Evolutionary conservation across 352 stramenopile species (phyloP).

Genomic region (Phytopythium mirpurense): DNA sequence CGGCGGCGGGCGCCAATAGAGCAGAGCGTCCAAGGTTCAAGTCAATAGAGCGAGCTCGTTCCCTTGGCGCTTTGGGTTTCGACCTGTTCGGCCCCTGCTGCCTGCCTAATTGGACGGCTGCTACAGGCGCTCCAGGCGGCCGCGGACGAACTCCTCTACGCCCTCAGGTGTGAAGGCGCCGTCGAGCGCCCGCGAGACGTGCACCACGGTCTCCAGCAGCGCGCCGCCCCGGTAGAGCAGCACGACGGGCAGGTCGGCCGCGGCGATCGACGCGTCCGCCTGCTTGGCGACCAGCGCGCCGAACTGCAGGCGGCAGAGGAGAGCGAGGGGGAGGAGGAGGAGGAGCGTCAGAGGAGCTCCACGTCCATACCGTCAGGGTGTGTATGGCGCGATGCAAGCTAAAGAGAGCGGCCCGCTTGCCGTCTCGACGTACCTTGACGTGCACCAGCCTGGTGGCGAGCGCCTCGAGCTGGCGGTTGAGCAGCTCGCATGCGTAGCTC

Average conservation of each 20-base stretch:
- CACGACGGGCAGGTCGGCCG: slow-evolving; percentile 58
- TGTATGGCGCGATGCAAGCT: too few relatives aligned
- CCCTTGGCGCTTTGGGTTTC: too few relatives aligned
- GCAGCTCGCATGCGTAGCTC: slow-evolving; percentile 63
- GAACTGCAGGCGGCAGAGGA: slow-evolving; percentile 32
- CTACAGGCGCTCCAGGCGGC: slow-evolving; percentile 28
- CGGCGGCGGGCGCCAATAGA: too few relatives aligned
- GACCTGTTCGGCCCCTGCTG: too few relatives aligned
- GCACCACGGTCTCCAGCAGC: slow-evolving; percentile 55
- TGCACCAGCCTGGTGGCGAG: slow-evolving; percentile 51
- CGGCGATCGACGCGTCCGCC: slow-evolving; percentile 61
- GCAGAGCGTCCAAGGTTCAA: too few relatives aligned
- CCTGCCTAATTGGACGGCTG: too few relatives aligned
- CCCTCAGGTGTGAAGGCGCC: slow-evolving; percentile 61
- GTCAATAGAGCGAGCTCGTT: too few relatives aligned
- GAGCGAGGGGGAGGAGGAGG: not conserved
- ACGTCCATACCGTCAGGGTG: too few relatives aligned
- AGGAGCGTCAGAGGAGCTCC: too few relatives aligned
- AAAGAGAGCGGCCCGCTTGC: too few relatives aligned
- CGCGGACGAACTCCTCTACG: slow-evolving; percentile 28
- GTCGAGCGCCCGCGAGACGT: slow-evolving; percentile 48
- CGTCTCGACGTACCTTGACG: slow-evolving; percentile 35
- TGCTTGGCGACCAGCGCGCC: slow-evolving; percentile 53
- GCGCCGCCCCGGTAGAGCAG: slow-evolving; percentile 51
- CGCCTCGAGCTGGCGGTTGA: slow-evolving; percentile 61